Evolutionary conservation across 2,329 filamentous ascomycete genomes (phyloP), one percentile per base, ranked within the genome.

Genomic region (Sarocladium kiliense): DNA sequence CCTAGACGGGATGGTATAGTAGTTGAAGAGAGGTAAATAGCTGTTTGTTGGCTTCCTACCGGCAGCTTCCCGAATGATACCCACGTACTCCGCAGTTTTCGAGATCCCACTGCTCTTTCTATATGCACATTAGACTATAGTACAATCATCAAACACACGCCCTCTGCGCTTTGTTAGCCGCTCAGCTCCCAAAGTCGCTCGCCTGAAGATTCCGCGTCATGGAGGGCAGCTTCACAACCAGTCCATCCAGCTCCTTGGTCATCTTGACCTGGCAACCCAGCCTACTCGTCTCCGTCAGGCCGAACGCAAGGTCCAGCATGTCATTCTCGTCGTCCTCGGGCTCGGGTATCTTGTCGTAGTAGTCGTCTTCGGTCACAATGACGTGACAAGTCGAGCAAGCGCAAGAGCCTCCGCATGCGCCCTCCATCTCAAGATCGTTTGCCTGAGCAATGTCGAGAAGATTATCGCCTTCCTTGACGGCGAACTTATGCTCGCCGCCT

Each of bases 151-250:
- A 49, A 16, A 25, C 18, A 51, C 47, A 51, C 12, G 18, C n/a
- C 30, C 5, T 14, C 4, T n/a, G n/a, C 3, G n/a, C 47, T 34
- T 23, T 19, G 27, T 16, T 10, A 12, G n/a, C 14, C 16, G 27
- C 14, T 47, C 36, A 55, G 27, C 39, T 37, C 37, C 34, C 49
- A 65, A 99, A 99, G 73, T 99, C 94, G 71, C 90, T 96, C 14
- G 91, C 90, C 74, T 99, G 94, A 73, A 99, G 66, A 68, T 99
- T 99, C 70, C 94, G 81, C 61, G 94, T 97, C 91, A 97, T 97
- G 36, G 85, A 85, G 12, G 94, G 94, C 65, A 99, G 74, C 70
- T 84, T 88, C 30, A 99, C 91, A 45, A 85, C 83, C 64, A 99
- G 60, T 0, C 94, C 94, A 68, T 97, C 89, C 60, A 97, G 73